Evolutionary conservation across 306 rosid species (phyloP), one percentile per base, ranked within the genome.

Genomic region (Dalbergia oliveri): DNA sequence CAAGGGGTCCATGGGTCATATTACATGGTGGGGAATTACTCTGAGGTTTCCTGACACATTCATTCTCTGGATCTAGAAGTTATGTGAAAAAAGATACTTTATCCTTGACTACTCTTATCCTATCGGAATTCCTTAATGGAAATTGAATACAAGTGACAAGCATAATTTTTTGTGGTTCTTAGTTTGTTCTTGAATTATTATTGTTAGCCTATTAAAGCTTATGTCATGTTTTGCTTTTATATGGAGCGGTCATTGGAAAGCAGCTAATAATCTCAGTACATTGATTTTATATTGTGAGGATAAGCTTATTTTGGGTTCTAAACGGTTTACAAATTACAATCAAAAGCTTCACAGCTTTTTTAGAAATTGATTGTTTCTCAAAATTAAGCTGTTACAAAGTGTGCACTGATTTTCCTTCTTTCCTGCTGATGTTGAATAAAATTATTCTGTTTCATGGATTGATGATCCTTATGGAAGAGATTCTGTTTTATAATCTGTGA

Each of bases 401-500:
- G 31, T 37, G 41, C 41, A 0, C 6, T 37, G 41, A 6, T 37
- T 37, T 37, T 14, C 8, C 8, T 69, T 21, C 58, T 14, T 6
- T 31, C 19, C 47, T 34, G 6, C 21, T 37, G 18, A 56, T 11
- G 66, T 41, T 16, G 37, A 37, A 73, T 56, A n/a, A 11, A 35
- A 16, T 56, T 35, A 63, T 6, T 53, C 51, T 72, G 12, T 69
- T 31, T 72, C 35, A 54, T 72, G 43, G 34, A 34, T 37, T 3
- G 16, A 41, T 41, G 13, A 41, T 66, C 15, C 5, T 37, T 8
- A 45, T 45, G 39, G 59, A 47, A 37, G 50, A 6, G 56, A n/a
- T 39, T 8, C 14, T 69, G 33, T 6, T 56, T 7, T 53, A 6
- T 73, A 37, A 47, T 26, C 63, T 65, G 82, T 66, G 35, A 76